Evolutionary conservation across 1,284 basidiomycete species (phyloP).

Genomic region (Papiliotrema nemorosa): DNA sequence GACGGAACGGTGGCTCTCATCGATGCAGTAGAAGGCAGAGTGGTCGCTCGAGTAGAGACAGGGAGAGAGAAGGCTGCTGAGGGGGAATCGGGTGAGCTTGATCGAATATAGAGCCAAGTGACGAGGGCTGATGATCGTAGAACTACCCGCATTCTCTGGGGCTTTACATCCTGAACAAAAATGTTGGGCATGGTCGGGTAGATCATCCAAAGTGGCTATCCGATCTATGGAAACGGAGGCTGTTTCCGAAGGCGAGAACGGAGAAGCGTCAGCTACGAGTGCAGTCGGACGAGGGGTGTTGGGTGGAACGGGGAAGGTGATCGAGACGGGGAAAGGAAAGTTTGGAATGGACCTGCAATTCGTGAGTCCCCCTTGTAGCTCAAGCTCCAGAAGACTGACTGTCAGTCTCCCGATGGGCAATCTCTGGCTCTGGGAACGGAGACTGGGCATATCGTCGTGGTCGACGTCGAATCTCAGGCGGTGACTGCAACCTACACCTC

Average conservation of each 20-base stretch:
- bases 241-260: constrained; percentile 8
- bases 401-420: constrained; percentile 76
- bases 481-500: constrained; percentile 69
- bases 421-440: constrained; percentile 73
- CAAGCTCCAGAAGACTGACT: background rate
- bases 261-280: too few relatives aligned
- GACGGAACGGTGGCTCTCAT: constrained; percentile 73
- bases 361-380: constrained; percentile 55
- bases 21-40: constrained; percentile 61
- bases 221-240: constrained; percentile 47
- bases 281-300: constrained; percentile 49
- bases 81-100: constrained; percentile 64
- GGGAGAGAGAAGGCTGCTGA: constrained; percentile 58
- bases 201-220: constrained; percentile 63
- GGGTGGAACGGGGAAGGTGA: constrained; percentile 50
- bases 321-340: constrained; percentile 68
- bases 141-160: constrained; percentile 66
- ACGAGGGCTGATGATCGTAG: constrained; percentile 12
- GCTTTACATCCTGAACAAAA: constrained; percentile 68
- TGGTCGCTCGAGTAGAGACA: constrained; percentile 66
- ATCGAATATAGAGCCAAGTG: too few relatives aligned
- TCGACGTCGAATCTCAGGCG: constrained; percentile 65
- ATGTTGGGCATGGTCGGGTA: constrained; percentile 73
- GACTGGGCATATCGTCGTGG: constrained; percentile 73
- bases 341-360: constrained; percentile 76